phyloP scores from a whole-genome alignment of 805 yeast genomes.

The Candida gorgasii region DNA sequence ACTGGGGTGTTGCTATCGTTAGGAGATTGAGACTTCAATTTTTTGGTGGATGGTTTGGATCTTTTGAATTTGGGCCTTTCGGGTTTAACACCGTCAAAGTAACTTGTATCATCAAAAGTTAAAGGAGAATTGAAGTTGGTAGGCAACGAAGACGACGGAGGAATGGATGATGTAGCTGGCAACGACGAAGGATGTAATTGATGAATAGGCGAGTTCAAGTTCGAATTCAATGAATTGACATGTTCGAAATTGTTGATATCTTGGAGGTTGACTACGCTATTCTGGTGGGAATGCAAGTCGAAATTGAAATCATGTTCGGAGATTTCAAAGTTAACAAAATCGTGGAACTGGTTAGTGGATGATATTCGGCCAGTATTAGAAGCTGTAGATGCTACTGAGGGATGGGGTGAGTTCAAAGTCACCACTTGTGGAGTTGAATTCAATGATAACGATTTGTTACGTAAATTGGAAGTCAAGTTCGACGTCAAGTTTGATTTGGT shows the following conservation, averaged over 20 bases:
- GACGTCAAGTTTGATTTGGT: constrained; percentile 5
- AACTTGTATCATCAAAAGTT: constrained; percentile 12
- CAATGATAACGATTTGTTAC: not conserved
- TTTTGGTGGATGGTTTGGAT: constrained; percentile 11
- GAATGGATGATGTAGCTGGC: constrained; percentile 7
- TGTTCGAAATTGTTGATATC: constrained; percentile 9
- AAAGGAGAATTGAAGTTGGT: constrained; percentile 16
- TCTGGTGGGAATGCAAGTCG: constrained; percentile 15
- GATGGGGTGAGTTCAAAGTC: constrained; percentile 1
- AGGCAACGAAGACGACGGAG: constrained; percentile 11
- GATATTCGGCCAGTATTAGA: constrained; percentile 4
- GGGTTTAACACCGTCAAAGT: constrained; percentile 15
- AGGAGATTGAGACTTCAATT: constrained; percentile 2
- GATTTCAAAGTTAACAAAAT: constrained; percentile 13
- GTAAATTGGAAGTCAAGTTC: constrained; percentile 4
- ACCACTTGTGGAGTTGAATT: not conserved
- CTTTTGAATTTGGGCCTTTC: constrained; percentile 14
- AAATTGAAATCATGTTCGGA: constrained; percentile 8
- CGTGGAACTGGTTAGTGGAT: constrained; percentile 7
- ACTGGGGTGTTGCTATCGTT: not conserved
- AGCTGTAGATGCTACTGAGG: not conserved
- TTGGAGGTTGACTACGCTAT: constrained; percentile 12
- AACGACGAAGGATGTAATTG: constrained; percentile 1
- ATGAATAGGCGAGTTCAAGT: constrained; percentile 4
- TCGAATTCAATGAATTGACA: constrained; percentile 1